phyloP scores from a whole-genome alignment of 352 stramenopile genomes.

The Phytophthora fragariae region DNA sequence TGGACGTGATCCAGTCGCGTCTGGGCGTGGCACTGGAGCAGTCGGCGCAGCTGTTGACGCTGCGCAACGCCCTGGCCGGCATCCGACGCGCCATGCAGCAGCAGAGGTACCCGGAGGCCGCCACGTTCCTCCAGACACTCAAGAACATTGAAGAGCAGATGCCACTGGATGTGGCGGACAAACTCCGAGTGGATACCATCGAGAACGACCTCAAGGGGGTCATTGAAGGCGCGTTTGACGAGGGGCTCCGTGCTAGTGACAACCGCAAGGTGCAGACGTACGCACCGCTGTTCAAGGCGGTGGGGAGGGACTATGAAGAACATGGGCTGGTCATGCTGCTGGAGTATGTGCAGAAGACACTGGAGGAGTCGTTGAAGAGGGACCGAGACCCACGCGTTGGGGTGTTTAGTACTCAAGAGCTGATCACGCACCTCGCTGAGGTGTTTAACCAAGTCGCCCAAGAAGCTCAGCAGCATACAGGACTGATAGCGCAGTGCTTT shows the following conservation, averaged over 20 bases:
- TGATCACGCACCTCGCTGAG: slow-evolving; percentile 75
- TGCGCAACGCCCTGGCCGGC: slow-evolving; percentile 80
- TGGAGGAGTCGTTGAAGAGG: slow-evolving; percentile 48
- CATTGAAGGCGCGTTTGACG: slow-evolving; percentile 76
- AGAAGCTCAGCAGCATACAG: slow-evolving; percentile 66
- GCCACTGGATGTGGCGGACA: slow-evolving; percentile 82
- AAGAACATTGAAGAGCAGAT: slow-evolving; percentile 82
- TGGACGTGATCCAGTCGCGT: slow-evolving; percentile 86
- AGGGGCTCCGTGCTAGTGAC: slow-evolving; percentile 57
- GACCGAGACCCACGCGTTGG: slow-evolving; percentile 34
- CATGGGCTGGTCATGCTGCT: slow-evolving; percentile 67
- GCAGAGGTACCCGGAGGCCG: slow-evolving; percentile 75
- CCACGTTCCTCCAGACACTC: slow-evolving; percentile 76
- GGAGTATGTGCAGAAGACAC: slow-evolving; percentile 45
- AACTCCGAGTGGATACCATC: slow-evolving; percentile 83
- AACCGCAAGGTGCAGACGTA: slow-evolving; percentile 63
- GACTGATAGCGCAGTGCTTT: slow-evolving; percentile 66
- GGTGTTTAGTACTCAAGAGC: slow-evolving; percentile 77
- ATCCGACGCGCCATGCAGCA: slow-evolving; percentile 81
- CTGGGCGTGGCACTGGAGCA: slow-evolving; percentile 68
- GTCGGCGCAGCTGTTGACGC: slow-evolving; percentile 73
- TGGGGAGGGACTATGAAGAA: slow-evolving; percentile 76
- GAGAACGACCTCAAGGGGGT: slow-evolving; percentile 85
- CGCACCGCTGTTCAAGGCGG: slow-evolving; percentile 78
- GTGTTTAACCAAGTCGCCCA: slow-evolving; percentile 85